These are phyloP conservation scores for Thymus quinquecostatus DNA, from an alignment of 257 asterid genomes.

Conservation along the genomic window DNA sequence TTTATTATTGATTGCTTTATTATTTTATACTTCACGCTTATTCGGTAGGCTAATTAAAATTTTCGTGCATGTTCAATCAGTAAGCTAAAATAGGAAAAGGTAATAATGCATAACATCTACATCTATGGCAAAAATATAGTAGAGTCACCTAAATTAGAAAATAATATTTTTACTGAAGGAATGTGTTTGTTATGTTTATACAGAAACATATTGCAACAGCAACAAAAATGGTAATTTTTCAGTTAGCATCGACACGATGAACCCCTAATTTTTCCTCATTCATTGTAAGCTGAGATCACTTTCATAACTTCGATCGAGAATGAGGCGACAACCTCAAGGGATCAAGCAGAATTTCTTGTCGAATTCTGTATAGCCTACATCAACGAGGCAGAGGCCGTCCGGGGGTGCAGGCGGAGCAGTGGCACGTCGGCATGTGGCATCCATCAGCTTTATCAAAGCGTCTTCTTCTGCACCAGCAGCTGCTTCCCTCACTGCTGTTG, in stretches of 20 bases:
- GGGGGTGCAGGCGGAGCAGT: constrained; percentile 99
- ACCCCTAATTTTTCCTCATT: background rate
- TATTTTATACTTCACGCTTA: too few species aligned
- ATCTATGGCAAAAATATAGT: too few species aligned
- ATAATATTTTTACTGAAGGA: background rate
- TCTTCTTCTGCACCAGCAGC: constrained; percentile 93
- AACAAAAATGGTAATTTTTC: background rate
- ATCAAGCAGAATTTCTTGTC: constrained; percentile 60
- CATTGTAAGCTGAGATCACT: background rate
- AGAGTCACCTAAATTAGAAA: background rate
- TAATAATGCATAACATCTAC: too few species aligned
- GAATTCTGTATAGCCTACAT: constrained; percentile 82
- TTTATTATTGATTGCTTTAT: too few species aligned
- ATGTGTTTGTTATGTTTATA: background rate
- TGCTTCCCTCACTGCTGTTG: constrained; percentile 90
- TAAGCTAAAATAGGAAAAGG: too few species aligned
- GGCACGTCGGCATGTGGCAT: constrained; percentile 93
- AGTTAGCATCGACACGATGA: background rate
- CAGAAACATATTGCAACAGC: background rate
- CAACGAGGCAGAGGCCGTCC: constrained; percentile 91
- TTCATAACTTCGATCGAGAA: background rate
- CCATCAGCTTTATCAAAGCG: constrained; percentile 80
- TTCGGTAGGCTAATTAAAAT: too few species aligned
- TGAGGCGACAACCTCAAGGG: constrained; percentile 39
- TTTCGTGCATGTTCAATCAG: too few species aligned